Base-by-base conservation (phyloP, 495 filamentous ascomycete genomes). In the Talaromyces adpressus region DNA sequence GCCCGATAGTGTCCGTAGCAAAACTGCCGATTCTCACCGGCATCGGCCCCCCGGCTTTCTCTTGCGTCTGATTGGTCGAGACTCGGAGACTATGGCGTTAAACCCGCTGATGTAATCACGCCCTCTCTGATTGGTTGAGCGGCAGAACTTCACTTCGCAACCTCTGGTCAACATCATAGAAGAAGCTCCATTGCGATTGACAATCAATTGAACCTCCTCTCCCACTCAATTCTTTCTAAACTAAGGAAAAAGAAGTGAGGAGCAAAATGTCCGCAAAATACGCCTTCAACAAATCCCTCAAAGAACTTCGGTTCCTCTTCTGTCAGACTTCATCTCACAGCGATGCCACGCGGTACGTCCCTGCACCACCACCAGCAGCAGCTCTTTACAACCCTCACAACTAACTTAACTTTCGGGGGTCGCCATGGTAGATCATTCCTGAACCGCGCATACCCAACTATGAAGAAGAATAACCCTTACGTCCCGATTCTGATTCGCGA, bases 391-490 rank as follows among this genome's bases (percentile, higher is more conserved):
- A 45, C 39, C n/a, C n/a, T n/a, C n/a, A 36, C 29, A 9, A 22
- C 11, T 14, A n/a, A 22, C 20, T 49, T 1, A 4, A 41, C 0
- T 16, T 5, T n/a, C n/a, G n/a, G n/a, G 36, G 36, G 18, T 8
- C 23, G n/a, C 1, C 18, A 14, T n/a, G n/a, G 12, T 36, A 98
- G 94, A 75, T 85, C 89, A 12, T 98, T 98, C 82, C 81, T 98
- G 57, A 87, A 87, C 63, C 86, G 89, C 74, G 90, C 93, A 62
- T 98, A 98, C 77, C 95, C 94, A 6, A 93, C 90, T 68, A 98
- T 98, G 93, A 98, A 98, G 85, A 95, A 96, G 84, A 88, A 94
- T 82, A 98, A 98, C 79, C 94, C 94, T 9, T 78, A 91, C 74
- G 96, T 85, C 49, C 94, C 94, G 57, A 98, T 98, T 76, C 79